Base-by-base conservation (phyloP, 1,284 basidiomycete species). In the Fomitopsis betulina region DNA sequence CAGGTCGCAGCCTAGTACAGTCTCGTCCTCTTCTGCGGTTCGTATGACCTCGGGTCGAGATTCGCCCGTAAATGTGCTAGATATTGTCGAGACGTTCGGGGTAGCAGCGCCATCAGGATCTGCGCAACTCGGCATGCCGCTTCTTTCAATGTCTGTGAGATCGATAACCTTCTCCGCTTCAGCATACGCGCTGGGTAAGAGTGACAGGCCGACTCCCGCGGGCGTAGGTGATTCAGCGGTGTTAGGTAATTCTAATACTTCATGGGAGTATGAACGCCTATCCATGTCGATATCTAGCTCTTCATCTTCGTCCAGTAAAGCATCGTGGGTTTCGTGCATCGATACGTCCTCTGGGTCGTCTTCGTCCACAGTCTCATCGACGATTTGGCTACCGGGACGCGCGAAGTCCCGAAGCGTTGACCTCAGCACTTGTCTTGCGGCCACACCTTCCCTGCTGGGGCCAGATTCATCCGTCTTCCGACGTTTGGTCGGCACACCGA, bases 361-460 rank as follows among this genome's bases (percentile, higher is more conserved):
- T 9, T 53, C 57, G 25, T 58, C 51, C 35, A 54, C 54, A n/a
- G 67, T 64, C 19, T 53, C 57, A 32, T 61, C 51, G n/a, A 54
- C 43, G 19, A 61, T 37, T 40, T 73, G 73, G 58, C 73, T 80
- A n/a, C 80, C 81, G 23, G 66, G 68, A 58, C 81, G 75, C n/a
- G 83, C 79, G 70, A 84, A 89, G 13, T 72, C 75, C 52, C 72
- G 75, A 56, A 90, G 67, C 47, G 70, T 75, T 50, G 71, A 74
- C 55, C 80, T 73, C 42, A 87, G 72, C 42, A 63, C 73, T 53
- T 69, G 64, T 40, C 71, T 72, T 30, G 73, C 69, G 33, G 58
- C 60, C 10, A 58, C 57, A 23, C 63, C 67, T 12, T 47, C 49
- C 25, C 59, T 62, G 33, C 15, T 55, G 49, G 54, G 55, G 33